phyloP scores from a whole-genome alignment of 2,329 filamentous ascomycete species.

The Talaromyces piceae region DNA sequence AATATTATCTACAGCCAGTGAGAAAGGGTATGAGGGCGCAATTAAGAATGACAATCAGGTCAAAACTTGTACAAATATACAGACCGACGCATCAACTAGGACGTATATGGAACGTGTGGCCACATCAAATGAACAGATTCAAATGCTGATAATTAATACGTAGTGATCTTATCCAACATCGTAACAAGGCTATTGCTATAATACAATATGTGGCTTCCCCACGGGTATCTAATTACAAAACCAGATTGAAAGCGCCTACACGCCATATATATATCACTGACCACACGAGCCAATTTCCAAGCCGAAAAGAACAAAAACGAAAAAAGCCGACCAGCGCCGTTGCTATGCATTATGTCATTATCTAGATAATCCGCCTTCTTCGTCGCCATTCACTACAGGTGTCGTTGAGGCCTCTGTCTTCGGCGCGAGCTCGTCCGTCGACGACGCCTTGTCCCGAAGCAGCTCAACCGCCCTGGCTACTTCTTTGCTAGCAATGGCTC shows the following conservation, averaged over 20 bases:
- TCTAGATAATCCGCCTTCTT: conserved; percentile 1
- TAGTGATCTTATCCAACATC: too few relatives aligned
- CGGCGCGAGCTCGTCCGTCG: neutral
- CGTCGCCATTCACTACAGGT: neutral
- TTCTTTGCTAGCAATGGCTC: conserved; percentile 68
- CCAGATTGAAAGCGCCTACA: neutral
- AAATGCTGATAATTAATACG: too few relatives aligned
- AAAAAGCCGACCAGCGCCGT: conserved; percentile 4
- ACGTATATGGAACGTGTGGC: too few relatives aligned
- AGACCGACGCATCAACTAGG: too few relatives aligned
- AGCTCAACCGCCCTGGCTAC: conserved; percentile 63
- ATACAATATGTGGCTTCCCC: neutral
- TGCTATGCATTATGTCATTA: conserved; percentile 8
- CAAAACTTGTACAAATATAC: too few relatives aligned
- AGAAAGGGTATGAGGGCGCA: too few relatives aligned
- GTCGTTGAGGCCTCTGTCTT: neutral
- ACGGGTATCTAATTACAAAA: neutral
- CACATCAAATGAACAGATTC: too few relatives aligned
- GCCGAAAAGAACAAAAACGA: neutral
- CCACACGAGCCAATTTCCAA: neutral
- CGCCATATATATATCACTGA: too few relatives aligned
- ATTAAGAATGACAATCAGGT: too few relatives aligned
- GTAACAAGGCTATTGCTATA: too few relatives aligned
- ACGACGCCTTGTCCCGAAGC: conserved; percentile 14
- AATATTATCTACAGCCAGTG: too few relatives aligned